These are phyloP conservation scores for Coemansia sp. DNA, from an alignment of 192 early-diverging fungal genomes.

Conservation along the genomic window DNA sequence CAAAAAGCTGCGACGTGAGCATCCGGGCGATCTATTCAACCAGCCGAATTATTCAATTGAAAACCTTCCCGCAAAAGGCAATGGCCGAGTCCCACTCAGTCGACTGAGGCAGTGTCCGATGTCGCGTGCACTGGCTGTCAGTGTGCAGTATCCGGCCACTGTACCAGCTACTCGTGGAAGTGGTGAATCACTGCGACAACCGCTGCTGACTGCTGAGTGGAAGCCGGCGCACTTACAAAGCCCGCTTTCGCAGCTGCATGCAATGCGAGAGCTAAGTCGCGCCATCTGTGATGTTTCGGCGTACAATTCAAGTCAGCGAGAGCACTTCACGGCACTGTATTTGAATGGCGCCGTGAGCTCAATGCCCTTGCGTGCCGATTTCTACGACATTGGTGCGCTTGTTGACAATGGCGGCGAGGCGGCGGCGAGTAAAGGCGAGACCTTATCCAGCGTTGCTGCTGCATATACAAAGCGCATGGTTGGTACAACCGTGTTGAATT, in stretches of 20 bases:
- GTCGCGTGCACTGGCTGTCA: constrained; percentile 6
- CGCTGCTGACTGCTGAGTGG: constrained; percentile 8
- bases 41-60: constrained; percentile 1
- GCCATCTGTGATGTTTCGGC: constrained; percentile 12
- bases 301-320: constrained; percentile 2
- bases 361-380: constrained; percentile 40
- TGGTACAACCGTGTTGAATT: constrained; percentile 14
- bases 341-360: constrained; percentile 13
- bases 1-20: constrained; percentile 11
- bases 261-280: constrained; percentile 22
- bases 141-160: background rate
- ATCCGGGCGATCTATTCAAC: constrained; percentile 29
- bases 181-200: background rate
- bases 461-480: background rate
- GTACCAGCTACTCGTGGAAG: background rate
- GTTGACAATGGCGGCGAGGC: constrained; percentile 16
- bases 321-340: constrained; percentile 18
- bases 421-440: background rate
- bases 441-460: background rate
- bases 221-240: constrained; percentile 5
- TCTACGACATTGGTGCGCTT: constrained; percentile 37
- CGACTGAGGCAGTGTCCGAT: constrained; percentile 20
- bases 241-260: constrained; percentile 31
- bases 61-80: background rate
- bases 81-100: background rate